phyloP scores from a whole-genome alignment of 2,329 filamentous ascomycete genomes.

The Cryphonectria radicalis region DNA sequence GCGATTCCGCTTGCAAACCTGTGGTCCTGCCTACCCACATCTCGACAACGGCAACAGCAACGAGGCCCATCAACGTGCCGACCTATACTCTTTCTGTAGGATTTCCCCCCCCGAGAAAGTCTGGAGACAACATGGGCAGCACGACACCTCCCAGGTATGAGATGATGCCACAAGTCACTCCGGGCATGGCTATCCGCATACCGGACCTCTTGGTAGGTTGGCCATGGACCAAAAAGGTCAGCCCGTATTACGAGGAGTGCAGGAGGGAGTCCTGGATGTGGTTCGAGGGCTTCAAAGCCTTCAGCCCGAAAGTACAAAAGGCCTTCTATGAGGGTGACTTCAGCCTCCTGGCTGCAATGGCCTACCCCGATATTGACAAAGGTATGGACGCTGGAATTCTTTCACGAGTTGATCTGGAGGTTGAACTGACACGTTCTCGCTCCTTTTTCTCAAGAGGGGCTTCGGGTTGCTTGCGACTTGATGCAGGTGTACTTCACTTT shows the following conservation, averaged over 20 bases:
- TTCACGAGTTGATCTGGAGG: not conserved
- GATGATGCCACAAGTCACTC: not conserved
- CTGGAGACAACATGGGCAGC: not conserved
- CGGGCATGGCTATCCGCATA: not conserved
- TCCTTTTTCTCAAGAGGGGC: slow-evolving; percentile 23
- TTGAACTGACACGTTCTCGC: not conserved
- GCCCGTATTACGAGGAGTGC: not conserved
- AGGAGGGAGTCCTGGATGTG: not conserved
- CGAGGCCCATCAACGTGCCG: not conserved
- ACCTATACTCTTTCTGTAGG: not conserved
- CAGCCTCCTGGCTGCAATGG: slow-evolving; percentile 8
- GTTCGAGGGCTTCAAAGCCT: slow-evolving; percentile 27
- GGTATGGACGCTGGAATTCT: not conserved
- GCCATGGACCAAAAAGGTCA: not conserved
- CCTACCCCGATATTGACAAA: not conserved
- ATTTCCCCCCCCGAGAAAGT: not conserved
- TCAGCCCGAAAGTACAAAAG: slow-evolving; percentile 27
- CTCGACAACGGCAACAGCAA: not conserved
- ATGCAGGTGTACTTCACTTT: slow-evolving; percentile 37
- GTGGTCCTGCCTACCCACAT: not conserved
- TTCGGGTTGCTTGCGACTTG: slow-evolving; percentile 31
- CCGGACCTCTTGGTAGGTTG: not conserved
- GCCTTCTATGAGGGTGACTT: slow-evolving; percentile 32
- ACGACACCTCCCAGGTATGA: not conserved
- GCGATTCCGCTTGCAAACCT: not conserved